These are phyloP conservation scores for Fusarium burgessii DNA, from an alignment of 2,329 filamentous ascomycete species.

Conservation along the genomic window DNA sequence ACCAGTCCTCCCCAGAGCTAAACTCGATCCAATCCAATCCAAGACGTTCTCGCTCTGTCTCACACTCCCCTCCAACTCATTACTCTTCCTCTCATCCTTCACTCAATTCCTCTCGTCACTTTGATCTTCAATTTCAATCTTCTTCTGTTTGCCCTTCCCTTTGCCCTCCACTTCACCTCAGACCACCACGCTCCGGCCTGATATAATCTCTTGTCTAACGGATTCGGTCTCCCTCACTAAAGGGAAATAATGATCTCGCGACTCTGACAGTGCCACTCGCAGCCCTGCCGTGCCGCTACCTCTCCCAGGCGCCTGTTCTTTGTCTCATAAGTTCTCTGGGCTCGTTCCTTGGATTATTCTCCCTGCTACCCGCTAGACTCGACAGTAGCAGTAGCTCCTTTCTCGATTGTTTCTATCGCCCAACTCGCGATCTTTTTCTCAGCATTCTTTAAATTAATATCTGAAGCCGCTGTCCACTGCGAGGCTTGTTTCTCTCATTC, in stretches of 20 bases:
- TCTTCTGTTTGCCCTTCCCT: slow-evolving; percentile 27
- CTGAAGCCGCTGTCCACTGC: neutral
- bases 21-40: slow-evolving; percentile 47
- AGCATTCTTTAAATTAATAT: slow-evolving; percentile 1
- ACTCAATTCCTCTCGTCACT: slow-evolving; percentile 40
- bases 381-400: slow-evolving; percentile 39
- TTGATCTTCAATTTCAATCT: slow-evolving; percentile 41
- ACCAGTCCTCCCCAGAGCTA: slow-evolving; percentile 42
- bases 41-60: slow-evolving; percentile 39
- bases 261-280: slow-evolving; percentile 46
- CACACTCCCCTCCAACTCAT: slow-evolving; percentile 37
- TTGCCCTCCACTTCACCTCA: slow-evolving; percentile 19
- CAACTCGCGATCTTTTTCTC: slow-evolving; percentile 19
- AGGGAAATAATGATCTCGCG: slow-evolving; percentile 46
- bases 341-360: slow-evolving; percentile 42
- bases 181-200: slow-evolving; percentile 27
- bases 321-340: slow-evolving; percentile 49
- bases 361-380: slow-evolving; percentile 44
- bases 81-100: slow-evolving; percentile 38
- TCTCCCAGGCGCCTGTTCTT: slow-evolving; percentile 48
- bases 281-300: slow-evolving; percentile 43
- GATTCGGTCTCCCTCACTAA: slow-evolving; percentile 33
- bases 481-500: slow-evolving; percentile 31
- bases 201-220: slow-evolving; percentile 40
- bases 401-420: slow-evolving; percentile 35